phyloP scores from a whole-genome alignment of 2,329 filamentous ascomycete genomes.

The Xylariaceae sp. region DNA sequence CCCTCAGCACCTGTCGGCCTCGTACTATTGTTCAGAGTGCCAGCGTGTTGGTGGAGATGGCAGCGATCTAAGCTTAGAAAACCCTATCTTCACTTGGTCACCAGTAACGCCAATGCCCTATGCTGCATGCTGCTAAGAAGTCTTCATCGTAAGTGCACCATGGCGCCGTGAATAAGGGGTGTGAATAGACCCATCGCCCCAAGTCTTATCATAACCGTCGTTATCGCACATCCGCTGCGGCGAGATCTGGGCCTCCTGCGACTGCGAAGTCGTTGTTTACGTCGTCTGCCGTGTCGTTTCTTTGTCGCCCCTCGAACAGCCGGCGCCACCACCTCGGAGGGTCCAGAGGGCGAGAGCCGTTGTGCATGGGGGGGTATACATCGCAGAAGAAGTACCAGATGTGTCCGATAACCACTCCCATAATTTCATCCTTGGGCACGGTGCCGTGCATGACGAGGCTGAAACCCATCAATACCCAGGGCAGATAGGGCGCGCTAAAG shows the following conservation, averaged over 20 bases:
- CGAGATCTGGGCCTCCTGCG: constrained; percentile 47
- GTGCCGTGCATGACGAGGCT: constrained; percentile 84
- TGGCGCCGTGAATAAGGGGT: constrained; percentile 20
- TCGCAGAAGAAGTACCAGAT: constrained; percentile 98
- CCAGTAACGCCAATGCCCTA: constrained; percentile 10
- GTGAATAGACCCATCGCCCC: no score
- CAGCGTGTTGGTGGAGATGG: no score
- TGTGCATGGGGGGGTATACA: constrained; percentile 87
- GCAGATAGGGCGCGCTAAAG: constrained; percentile 89
- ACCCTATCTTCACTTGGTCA: no score
- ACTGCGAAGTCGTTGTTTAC: constrained; percentile 58
- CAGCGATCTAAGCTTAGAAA: no score
- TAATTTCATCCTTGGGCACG: constrained; percentile 91
- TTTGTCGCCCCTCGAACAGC: constrained; percentile 60
- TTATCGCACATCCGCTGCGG: constrained; percentile 40
- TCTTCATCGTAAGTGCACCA: no score
- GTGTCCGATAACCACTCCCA: constrained; percentile 90
- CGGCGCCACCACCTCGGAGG: constrained; percentile 86
- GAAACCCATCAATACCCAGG: constrained; percentile 92
- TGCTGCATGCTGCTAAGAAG: no score
- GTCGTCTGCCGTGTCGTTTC: constrained; percentile 41
- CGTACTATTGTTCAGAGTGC: no score
- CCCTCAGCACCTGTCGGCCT: no score
- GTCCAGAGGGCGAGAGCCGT: constrained; percentile 76
- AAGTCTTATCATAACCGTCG: no score